Percentiles rank a stretch among this genome's conserved stretches.
phyloP scores from a whole-genome alignment of 495 filamentous ascomycete species.

The Diplogelasinospora grovesii region DNA sequence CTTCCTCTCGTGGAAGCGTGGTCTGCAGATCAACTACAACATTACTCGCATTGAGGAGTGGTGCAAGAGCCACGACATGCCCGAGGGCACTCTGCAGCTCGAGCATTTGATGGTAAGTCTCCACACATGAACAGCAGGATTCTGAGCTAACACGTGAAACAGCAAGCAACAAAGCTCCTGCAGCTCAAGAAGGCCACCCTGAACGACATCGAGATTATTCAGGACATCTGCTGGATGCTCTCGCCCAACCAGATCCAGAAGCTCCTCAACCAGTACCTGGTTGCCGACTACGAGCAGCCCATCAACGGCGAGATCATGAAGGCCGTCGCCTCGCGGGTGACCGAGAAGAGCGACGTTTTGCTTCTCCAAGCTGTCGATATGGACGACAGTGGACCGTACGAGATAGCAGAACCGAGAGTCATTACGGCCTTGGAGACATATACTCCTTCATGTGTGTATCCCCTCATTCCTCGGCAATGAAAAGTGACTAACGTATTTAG shows the following conservation, averaged over 20 bases:
- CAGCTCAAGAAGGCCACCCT: constrained; percentile 98
- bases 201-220: constrained; percentile 99
- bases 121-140: neutral
- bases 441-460: constrained; percentile 78
- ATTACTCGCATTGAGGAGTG: constrained; percentile 99
- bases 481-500: constrained; percentile 31
- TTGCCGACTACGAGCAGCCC: constrained; percentile 98
- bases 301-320: constrained; percentile 99
- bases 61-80: constrained; percentile 99
- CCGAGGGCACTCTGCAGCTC: constrained; percentile 92
- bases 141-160: constrained; percentile 22
- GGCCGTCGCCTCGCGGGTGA: constrained; percentile 92
- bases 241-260: constrained; percentile 99
- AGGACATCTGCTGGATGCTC: constrained; percentile 99
- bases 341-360: constrained; percentile 96
- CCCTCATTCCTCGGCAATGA: neutral
- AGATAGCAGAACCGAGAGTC: constrained; percentile 91
- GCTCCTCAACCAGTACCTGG: constrained; percentile 95
- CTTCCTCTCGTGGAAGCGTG: constrained; percentile 99
- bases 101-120: constrained; percentile 89
- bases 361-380: constrained; percentile 91
- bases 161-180: constrained; percentile 97
- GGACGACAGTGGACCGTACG: constrained; percentile 99
- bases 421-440: constrained; percentile 98
- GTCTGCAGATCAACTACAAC: constrained; percentile 99